Percentiles rank a stretch among this genome's conserved stretches.
Evolutionary conservation across 1,284 basidiomycete species (phyloP).

Genomic region (Ceratobasidium sp.): DNA sequence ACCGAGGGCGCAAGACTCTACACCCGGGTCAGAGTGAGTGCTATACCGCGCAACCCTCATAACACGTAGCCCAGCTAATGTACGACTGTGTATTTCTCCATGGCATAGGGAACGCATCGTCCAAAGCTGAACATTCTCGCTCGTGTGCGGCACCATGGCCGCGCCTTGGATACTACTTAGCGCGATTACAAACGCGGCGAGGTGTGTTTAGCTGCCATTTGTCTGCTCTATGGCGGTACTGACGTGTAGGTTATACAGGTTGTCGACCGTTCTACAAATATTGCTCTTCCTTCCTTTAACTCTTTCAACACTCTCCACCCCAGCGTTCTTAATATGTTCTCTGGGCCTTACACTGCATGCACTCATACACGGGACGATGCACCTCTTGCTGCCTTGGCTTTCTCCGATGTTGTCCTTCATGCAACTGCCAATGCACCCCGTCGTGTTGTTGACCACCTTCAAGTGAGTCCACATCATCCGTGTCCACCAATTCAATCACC

Average conservation of each 20-base stretch:
- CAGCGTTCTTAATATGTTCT: slow-evolving; percentile 80
- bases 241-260: slow-evolving; percentile 38
- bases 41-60: neutral
- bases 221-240: neutral
- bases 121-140: neutral
- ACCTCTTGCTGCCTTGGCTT: slow-evolving; percentile 42
- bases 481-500: slow-evolving; percentile 54
- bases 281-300: slow-evolving; percentile 83
- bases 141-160: slow-evolving; percentile 25
- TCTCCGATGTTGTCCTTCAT: slow-evolving; percentile 71
- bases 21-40: slow-evolving; percentile 8
- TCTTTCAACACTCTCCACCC: slow-evolving; percentile 75
- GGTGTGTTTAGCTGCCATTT: slow-evolving; percentile 14
- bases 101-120: neutral
- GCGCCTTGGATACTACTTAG: slow-evolving; percentile 39
- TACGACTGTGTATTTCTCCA: too few relatives aligned
- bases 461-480: slow-evolving; percentile 64
- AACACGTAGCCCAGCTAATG: neutral
- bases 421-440: slow-evolving; percentile 80
- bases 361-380: slow-evolving; percentile 46
- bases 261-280: slow-evolving; percentile 71
- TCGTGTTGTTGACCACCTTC: slow-evolving; percentile 79
- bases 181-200: slow-evolving; percentile 40
- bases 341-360: slow-evolving; percentile 69
- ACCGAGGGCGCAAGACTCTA: neutral